These are phyloP conservation scores for Plantago lanceolata DNA, from an alignment of 305 asterid genomes.

Conservation along the genomic window DNA sequence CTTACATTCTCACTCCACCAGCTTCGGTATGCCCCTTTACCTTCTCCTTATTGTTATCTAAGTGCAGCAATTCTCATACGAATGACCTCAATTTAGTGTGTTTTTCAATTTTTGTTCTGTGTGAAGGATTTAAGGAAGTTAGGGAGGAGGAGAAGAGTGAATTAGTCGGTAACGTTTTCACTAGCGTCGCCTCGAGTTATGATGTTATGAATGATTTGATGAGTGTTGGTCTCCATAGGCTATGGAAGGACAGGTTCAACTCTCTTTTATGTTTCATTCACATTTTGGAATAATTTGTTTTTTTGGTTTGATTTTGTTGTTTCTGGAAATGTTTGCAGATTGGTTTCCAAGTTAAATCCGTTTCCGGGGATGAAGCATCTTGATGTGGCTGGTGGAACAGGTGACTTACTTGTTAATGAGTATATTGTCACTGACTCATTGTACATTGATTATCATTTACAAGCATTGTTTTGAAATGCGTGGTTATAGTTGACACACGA, in stretches of 20 bases:
- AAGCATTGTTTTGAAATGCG: slow-evolving; percentile 6
- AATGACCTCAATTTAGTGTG: not conserved
- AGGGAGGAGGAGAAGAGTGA: slow-evolving; percentile 79
- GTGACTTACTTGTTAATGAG: slow-evolving; percentile 30
- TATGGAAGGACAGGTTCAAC: slow-evolving; percentile 83
- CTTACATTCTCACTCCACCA: slow-evolving; percentile 82
- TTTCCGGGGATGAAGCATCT: slow-evolving; percentile 97
- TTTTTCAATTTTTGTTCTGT: not conserved
- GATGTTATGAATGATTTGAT: slow-evolving; percentile 92
- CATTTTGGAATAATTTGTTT: not conserved
- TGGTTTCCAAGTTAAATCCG: slow-evolving; percentile 79
- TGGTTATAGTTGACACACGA: not conserved
- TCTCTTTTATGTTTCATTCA: not conserved
- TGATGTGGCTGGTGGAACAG: slow-evolving; percentile 99
- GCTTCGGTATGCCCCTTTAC: slow-evolving; percentile 52
- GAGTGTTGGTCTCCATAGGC: slow-evolving; percentile 86
- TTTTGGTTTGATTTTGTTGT: slow-evolving; percentile 6
- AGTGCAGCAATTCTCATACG: not conserved
- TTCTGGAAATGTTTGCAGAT: slow-evolving; percentile 37
- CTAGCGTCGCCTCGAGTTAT: slow-evolving; percentile 76
- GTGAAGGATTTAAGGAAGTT: slow-evolving; percentile 75
- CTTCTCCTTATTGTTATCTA: not conserved
- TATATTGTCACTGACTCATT: slow-evolving; percentile 14
- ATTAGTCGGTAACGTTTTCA: slow-evolving; percentile 77
- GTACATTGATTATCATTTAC: not conserved